These are phyloP conservation scores for Fusarium fracticaudum DNA, from an alignment of 2,329 filamentous ascomycete species.

Conservation along the genomic window DNA sequence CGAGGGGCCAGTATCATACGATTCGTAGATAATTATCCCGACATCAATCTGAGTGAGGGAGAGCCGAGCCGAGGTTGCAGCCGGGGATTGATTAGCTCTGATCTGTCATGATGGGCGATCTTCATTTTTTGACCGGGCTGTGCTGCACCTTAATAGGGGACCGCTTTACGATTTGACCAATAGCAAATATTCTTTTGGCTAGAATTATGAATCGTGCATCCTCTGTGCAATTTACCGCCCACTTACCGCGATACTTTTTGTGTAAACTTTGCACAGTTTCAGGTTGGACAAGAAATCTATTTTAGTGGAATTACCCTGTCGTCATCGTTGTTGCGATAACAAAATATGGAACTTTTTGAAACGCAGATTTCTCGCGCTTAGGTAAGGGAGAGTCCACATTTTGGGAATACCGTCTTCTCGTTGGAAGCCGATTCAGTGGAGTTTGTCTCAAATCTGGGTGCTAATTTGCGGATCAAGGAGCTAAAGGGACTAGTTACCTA, in stretches of 20 bases:
- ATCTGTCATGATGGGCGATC: slow-evolving; percentile 9
- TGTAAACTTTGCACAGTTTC: not conserved
- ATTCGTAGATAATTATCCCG: not conserved
- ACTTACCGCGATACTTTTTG: not conserved
- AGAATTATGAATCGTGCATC: not conserved
- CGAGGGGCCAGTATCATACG: slow-evolving; percentile 25
- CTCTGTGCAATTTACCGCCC: not conserved
- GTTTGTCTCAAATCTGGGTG: not conserved
- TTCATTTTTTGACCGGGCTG: not conserved
- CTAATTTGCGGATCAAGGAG: not conserved
- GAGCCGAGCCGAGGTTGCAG: not conserved
- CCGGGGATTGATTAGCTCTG: not conserved
- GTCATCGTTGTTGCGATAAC: not conserved
- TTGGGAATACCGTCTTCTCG: not conserved
- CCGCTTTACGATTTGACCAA: not conserved
- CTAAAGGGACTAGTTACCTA: not conserved
- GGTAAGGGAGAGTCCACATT: not conserved
- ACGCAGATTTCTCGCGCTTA: not conserved
- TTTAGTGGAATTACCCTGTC: not conserved
- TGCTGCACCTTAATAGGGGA: not conserved
- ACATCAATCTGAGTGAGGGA: not conserved
- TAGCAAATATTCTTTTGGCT: not conserved
- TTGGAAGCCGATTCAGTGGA: not conserved
- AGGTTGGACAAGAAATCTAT: not conserved
- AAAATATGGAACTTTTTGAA: not conserved